Conservation (phyloP, 495 filamentous ascomycete genomes). For the Glutinoglossum americanum region DNA sequence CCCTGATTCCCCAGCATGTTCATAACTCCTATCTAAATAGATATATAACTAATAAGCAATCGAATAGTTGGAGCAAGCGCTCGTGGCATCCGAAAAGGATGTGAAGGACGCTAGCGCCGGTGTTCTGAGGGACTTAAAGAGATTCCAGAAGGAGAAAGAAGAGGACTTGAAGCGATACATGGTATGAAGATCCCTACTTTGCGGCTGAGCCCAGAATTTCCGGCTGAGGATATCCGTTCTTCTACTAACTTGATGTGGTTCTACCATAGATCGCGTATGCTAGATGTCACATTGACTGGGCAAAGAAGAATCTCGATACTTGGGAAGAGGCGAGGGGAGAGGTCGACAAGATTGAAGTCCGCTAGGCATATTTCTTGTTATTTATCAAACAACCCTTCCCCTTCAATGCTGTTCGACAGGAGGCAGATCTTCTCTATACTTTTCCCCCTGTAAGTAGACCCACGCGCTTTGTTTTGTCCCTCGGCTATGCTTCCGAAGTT, state of each 20-base stretch:
- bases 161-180: conserved; percentile 84
- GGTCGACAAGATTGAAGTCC: conserved; percentile 61
- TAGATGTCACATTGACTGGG: conserved; percentile 90
- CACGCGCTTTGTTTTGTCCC: too few species aligned
- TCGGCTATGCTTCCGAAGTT: too few species aligned
- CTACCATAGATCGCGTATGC: conserved; percentile 63
- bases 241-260: too few species aligned
- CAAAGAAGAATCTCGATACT: conserved; percentile 85
- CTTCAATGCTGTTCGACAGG: too few species aligned
- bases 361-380: conserved; percentile 6
- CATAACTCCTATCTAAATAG: background rate
- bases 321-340: conserved; percentile 94
- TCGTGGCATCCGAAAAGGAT: conserved; percentile 68
- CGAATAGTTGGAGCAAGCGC: conserved; percentile 67
- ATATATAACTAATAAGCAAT: background rate
- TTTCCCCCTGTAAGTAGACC: too few species aligned
- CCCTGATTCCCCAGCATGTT: too few species aligned
- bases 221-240: too few species aligned
- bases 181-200: conserved; percentile 34
- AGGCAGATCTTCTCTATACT: too few species aligned
- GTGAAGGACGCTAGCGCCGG: conserved; percentile 76
- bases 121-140: conserved; percentile 67
- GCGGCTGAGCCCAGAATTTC: too few species aligned
- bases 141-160: conserved; percentile 89
- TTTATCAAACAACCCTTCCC: too few species aligned